Evolutionary conservation across 1,284 basidiomycete genomes (phyloP), one percentile per base, ranked within the genome.

Genomic region (Heimioporus retisporus): DNA sequence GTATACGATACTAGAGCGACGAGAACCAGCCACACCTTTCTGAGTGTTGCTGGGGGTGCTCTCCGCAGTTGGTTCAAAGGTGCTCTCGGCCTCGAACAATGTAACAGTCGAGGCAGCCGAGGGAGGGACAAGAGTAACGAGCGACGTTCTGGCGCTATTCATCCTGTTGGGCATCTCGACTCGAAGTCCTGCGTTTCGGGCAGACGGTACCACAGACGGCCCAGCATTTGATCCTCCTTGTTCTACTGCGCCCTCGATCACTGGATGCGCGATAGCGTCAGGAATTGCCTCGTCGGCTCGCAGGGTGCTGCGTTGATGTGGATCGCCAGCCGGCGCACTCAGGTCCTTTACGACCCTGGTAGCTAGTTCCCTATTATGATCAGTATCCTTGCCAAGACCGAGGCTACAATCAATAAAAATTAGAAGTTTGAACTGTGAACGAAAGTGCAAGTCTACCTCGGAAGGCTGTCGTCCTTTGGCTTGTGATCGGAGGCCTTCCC

Each of bases 351-450:
- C 46, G 15, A 46, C 19, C 7, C 21, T 46, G 62, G 66, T 75
- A 59, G 88, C 85, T 31, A 89, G 69, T 5, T 83, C 85, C 60
- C 76, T 81, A 68, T 84, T 82, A 54, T 89, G 76, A 15, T 90
- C 88, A 5, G 85, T 86, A 66, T 88, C 88, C 73, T 88, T 89
- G 54, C 88, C 88, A 56, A 93, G 86, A 69, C 88, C 84, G 60
- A 93, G 82, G 71, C 91, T 93, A 65, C 25, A 13, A n/a, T 21
- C 21, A n/a, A 21, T 13, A 53, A 53, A 14, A 6, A 21, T 53
- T 21, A n/a, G 7, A 28, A 28, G 8, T 13, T 55, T 8, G 2
- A 48, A 31, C 59, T 42, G 48, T 69, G 40, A 65, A n/a, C 11
- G 1, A 57, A 57, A 35, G 57, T 48, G 74, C 81, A 62, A 78